Evolutionary conservation across 108 stramenopile genomes (phyloP), one percentile per base, ranked within the genome.

Genomic region (Nannochloropsis gaditana): DNA sequence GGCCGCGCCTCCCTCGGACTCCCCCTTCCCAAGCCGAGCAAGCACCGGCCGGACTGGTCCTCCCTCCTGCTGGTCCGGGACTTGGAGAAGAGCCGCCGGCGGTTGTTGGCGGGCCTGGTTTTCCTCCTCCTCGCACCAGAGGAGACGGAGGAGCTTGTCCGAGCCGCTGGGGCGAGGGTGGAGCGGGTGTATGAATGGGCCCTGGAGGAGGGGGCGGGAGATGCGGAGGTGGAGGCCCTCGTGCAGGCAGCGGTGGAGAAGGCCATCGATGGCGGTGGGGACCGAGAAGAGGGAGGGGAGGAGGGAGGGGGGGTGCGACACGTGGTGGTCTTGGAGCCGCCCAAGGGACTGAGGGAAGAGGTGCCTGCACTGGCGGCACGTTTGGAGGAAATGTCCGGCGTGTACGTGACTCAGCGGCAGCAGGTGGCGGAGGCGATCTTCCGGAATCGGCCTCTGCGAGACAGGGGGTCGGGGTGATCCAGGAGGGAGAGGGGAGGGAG

Each of bases 361-460:
- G 59, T n/a, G 59, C 19, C n/a, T 15, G 59, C 19, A 8, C 15
- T 73, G 59, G n/a, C n/a, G 59, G 59, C 15, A n/a, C 15, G 6
- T 15, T 73, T 73, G 8, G 59, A n/a, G 59, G n/a, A 2, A 6
- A 6, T 73, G 19, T 0, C 59, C 6, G 59, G 59, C 19, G 59
- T 73, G 59, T 73, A 73, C 0, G 59, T 73, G 19, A 73, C 59
- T 1, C 15, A n/a, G 59, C 15, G 59, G 59, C 59, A 73, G 59
- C 59, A 73, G 59, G 59, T 73, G 15, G 59, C 59, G n/a, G 59
- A 73, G 59, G n/a, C 19, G 3, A 73, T 73, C 4, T 73, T 73
- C n/a, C 59, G 59, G 59, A 73, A 73, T 73, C 59, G 59, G 59
- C 59, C 59, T 15, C 59, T 73, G 59, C n/a, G 59, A n/a, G 15